These are phyloP conservation scores for Thermomucor indicae-seudaticae DNA, from an alignment of 371 early-diverging fungal species.

Conservation along the genomic window DNA sequence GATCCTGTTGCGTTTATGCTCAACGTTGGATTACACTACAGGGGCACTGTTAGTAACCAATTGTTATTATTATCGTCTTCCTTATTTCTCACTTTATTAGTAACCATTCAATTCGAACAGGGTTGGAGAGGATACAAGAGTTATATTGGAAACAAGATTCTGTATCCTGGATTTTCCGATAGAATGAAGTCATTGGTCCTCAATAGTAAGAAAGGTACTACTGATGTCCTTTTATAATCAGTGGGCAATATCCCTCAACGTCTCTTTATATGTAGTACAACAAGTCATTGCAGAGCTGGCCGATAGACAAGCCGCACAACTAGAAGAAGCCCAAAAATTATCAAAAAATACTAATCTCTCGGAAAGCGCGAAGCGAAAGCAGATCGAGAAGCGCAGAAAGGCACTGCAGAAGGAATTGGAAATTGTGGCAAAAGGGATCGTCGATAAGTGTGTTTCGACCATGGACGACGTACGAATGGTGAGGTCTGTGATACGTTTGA, in stretches of 20 bases:
- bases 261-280: conserved; percentile 13
- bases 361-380: conserved; percentile 4
- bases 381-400: conserved; percentile 25
- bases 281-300: conserved; percentile 13
- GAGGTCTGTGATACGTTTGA: conserved; percentile 32
- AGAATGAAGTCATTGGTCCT: conserved; percentile 58
- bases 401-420: conserved; percentile 47
- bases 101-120: background rate
- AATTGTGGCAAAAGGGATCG: conserved; percentile 55
- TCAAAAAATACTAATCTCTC: conserved; percentile 12
- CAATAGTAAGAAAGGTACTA: conserved; percentile 12
- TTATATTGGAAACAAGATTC: conserved; percentile 72
- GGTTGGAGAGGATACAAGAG: conserved; percentile 74
- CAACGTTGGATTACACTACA: conserved; percentile 64
- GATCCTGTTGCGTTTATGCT: conserved; percentile 80
- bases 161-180: conserved; percentile 63
- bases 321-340: conserved; percentile 6
- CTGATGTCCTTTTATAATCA: no score
- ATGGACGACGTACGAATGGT: conserved; percentile 63
- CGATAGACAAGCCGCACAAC: conserved; percentile 13
- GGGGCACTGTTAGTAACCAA: conserved; percentile 56
- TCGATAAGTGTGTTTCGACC: conserved; percentile 65
- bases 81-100: background rate
- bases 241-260: no score
- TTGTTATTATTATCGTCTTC: background rate